Percentiles rank a stretch among this genome's conserved stretches.
These are phyloP conservation scores for Chamaenerion angustifolium DNA, from an alignment of 345 rosid species.

Conservation along the genomic window DNA sequence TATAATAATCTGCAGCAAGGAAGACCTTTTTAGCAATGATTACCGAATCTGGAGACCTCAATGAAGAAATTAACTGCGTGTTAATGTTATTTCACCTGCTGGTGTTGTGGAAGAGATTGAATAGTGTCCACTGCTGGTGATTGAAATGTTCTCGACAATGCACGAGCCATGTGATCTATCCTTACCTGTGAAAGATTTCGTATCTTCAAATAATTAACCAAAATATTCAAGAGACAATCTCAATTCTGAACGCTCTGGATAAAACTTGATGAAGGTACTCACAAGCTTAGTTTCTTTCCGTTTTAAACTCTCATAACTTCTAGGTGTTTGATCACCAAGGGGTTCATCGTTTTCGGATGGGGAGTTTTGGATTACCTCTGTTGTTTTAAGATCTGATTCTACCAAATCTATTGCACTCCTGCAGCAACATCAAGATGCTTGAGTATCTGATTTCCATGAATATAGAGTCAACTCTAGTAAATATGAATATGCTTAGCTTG, in stretches of 20 bases:
- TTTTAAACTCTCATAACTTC: constrained; percentile 13
- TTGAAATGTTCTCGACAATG: constrained; percentile 69
- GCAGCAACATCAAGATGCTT: constrained; percentile 9
- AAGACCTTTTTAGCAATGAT: too few species aligned
- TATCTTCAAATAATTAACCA: not conserved
- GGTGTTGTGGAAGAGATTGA: constrained; percentile 91
- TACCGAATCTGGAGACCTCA: too few species aligned
- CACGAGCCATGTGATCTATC: constrained; percentile 71
- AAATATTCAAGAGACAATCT: not conserved
- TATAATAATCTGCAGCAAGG: constrained; percentile 44
- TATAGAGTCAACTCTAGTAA: too few species aligned
- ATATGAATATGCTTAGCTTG: too few species aligned
- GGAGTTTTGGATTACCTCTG: constrained; percentile 12
- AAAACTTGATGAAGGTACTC: constrained; percentile 9
- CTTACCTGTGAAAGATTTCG: constrained; percentile 35
- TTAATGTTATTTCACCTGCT: constrained; percentile 37
- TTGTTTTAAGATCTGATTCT: constrained; percentile 51
- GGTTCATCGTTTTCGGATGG: constrained; percentile 13
- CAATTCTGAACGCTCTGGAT: not conserved
- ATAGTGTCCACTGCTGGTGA: constrained; percentile 75
- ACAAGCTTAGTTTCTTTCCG: constrained; percentile 22
- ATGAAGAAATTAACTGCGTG: not conserved
- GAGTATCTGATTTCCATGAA: too few species aligned
- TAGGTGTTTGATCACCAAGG: constrained; percentile 12
- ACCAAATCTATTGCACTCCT: constrained; percentile 74